phyloP scores from a whole-genome alignment of 148 eudicot genomes.

The Fallopia convolvulus region DNA sequence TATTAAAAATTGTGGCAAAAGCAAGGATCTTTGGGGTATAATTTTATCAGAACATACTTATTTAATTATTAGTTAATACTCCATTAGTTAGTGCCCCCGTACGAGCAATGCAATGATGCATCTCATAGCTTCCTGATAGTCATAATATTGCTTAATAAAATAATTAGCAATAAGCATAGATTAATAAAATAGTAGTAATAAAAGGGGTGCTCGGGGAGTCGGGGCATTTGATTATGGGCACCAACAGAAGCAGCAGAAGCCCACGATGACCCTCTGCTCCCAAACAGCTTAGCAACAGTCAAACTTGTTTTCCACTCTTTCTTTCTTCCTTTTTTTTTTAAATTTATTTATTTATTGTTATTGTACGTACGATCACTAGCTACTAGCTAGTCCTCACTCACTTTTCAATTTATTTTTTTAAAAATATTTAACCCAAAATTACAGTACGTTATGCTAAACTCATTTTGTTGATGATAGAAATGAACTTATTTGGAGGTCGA shows the following conservation, averaged over 20 bases:
- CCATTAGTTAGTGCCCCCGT: neutral
- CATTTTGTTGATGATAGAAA: neutral
- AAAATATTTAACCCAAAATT: too few relatives aligned
- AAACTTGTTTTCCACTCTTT: neutral
- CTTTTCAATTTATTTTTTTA: too few relatives aligned
- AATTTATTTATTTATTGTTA: neutral
- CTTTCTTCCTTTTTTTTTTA: too few relatives aligned
- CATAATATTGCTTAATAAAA: neutral
- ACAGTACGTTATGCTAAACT: too few relatives aligned
- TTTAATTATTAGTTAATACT: neutral
- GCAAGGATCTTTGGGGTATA: neutral
- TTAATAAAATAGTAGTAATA: neutral
- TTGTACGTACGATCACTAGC: neutral
- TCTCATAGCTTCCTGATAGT: conserved; percentile 2
- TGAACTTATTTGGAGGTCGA: neutral
- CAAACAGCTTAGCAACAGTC: conserved; percentile 10
- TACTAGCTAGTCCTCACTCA: too few relatives aligned
- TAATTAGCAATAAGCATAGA: neutral
- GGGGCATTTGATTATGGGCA: conserved; percentile 9
- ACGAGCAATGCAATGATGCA: conserved; percentile 9
- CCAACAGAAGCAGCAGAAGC: conserved; percentile 9
- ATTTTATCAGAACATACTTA: neutral
- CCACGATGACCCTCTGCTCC: conserved; percentile 12
- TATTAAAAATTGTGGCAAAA: neutral
- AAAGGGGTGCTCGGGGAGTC: neutral